Percentiles rank a stretch among this genome's conserved stretches.
Conservation (phyloP, 1,139 yeast species). For the Ogataea hybrid region DNA sequence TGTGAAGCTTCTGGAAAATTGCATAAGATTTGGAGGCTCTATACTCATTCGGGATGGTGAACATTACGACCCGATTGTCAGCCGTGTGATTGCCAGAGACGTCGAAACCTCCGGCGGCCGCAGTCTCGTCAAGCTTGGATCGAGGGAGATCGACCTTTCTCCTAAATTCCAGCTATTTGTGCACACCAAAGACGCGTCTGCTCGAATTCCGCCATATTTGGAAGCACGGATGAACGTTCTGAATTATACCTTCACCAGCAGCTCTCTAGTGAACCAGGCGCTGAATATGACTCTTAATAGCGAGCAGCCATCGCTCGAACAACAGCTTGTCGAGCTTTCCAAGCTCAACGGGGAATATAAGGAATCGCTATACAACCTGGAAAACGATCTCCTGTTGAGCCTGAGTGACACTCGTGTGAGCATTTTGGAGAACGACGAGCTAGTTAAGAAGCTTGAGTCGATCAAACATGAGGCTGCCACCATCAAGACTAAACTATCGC, state of each 20-base stretch:
- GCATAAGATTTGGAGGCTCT: slow-evolving; percentile 79
- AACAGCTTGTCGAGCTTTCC: slow-evolving; percentile 55
- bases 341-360: slow-evolving; percentile 53
- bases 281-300: slow-evolving; percentile 54
- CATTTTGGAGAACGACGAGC: slow-evolving; percentile 64
- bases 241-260: slow-evolving; percentile 70
- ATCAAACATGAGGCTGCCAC: slow-evolving; percentile 63
- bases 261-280: slow-evolving; percentile 62
- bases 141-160: slow-evolving; percentile 64
- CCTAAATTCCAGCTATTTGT: slow-evolving; percentile 60
- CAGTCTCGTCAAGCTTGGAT: slow-evolving; percentile 57
- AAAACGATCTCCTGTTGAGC: slow-evolving; percentile 56
- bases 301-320: slow-evolving; percentile 68
- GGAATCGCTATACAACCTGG: slow-evolving; percentile 53
- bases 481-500: slow-evolving; percentile 52
- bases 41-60: slow-evolving; percentile 79
- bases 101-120: slow-evolving; percentile 71
- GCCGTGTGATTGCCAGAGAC: slow-evolving; percentile 60
- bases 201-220: slow-evolving; percentile 52
- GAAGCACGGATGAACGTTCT: slow-evolving; percentile 59
- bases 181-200: slow-evolving; percentile 57
- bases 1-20: slow-evolving; percentile 69
- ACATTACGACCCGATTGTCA: slow-evolving; percentile 69
- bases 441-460: slow-evolving; percentile 59
- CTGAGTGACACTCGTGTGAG: slow-evolving; percentile 59